A percentile compares a stretch with the other conserved stretches of the same genome.
These are phyloP conservation scores for Fusarium annulatum DNA, from an alignment of 2,329 filamentous ascomycete genomes.

Conservation along the genomic window DNA sequence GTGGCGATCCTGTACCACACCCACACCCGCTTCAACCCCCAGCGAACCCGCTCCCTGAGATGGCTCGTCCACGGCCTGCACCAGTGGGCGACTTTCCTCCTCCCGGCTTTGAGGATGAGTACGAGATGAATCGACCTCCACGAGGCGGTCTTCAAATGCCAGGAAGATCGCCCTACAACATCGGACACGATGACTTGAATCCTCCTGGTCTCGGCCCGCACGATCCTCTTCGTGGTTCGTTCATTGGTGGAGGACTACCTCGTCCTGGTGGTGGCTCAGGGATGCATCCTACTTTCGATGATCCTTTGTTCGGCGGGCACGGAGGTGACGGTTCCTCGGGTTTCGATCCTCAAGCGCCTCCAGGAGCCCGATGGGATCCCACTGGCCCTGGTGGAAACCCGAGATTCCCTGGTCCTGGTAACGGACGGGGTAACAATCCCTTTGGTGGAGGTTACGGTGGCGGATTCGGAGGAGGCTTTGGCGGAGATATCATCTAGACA, in stretches of 20 bases:
- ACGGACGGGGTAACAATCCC: constrained; percentile 51
- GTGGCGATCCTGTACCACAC: constrained; percentile 62
- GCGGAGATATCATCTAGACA: constrained; percentile 45
- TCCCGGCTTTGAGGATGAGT: constrained; percentile 93
- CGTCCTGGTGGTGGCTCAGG: constrained; percentile 75
- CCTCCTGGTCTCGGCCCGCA: constrained; percentile 86
- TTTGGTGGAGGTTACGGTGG: constrained; percentile 55
- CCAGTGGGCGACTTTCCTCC: constrained; percentile 83
- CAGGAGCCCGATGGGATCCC: constrained; percentile 92
- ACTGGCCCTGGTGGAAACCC: constrained; percentile 73
- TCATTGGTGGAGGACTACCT: constrained; percentile 70
- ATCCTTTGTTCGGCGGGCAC: constrained; percentile 77
- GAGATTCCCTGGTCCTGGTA: constrained; percentile 58
- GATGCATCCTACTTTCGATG: constrained; percentile 97
- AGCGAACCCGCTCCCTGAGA: constrained; percentile 71
- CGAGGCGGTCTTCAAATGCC: constrained; percentile 49
- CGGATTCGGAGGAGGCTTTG: constrained; percentile 46
- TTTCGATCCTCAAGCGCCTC: constrained; percentile 78
- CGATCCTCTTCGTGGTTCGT: constrained; percentile 79
- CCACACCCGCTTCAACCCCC: constrained; percentile 72
- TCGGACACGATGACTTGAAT: constrained; percentile 89
- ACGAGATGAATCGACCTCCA: constrained; percentile 77
- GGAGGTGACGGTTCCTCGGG: constrained; percentile 48
- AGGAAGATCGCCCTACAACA: constrained; percentile 70
- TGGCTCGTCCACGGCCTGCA: constrained; percentile 65